phyloP scores from a whole-genome alignment of 805 yeast species.

The Candida sphagnicola region DNA sequence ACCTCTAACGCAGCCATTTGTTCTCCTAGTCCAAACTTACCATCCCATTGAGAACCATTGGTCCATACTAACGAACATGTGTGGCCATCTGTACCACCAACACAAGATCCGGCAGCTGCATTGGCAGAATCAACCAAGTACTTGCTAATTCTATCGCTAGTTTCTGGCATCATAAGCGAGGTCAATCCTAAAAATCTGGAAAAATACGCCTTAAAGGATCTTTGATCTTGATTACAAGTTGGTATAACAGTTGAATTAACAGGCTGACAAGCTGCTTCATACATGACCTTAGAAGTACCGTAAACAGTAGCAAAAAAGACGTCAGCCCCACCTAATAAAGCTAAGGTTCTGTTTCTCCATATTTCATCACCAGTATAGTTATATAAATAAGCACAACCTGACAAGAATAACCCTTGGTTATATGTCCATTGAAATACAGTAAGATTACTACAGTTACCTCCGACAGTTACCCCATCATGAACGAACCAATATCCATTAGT shows the following conservation, averaged over 20 bases:
- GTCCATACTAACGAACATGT: conserved; percentile 77
- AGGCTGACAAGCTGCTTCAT: conserved; percentile 81
- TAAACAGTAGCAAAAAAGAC: conserved; percentile 47
- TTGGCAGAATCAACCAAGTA: conserved; percentile 39
- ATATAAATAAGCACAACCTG: conserved; percentile 80
- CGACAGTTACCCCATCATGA: conserved; percentile 70
- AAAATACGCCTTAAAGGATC: conserved; percentile 87
- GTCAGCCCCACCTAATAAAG: conserved; percentile 50
- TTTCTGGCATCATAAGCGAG: conserved; percentile 63
- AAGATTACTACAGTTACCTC: conserved; percentile 57
- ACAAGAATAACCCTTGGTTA: conserved; percentile 73
- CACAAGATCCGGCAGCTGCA: conserved; percentile 68
- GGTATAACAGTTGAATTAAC: conserved; percentile 12
- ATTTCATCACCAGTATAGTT: conserved; percentile 60
- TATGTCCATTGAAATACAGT: conserved; percentile 76
- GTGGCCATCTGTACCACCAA: conserved; percentile 70
- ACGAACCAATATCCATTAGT: conserved; percentile 43
- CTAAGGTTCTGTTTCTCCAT: conserved; percentile 64
- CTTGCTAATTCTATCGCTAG: conserved; percentile 42
- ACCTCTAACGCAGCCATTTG: conserved; percentile 72
- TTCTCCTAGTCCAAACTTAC: conserved; percentile 70
- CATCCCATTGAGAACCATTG: conserved; percentile 53
- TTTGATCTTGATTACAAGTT: conserved; percentile 80
- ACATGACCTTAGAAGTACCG: conserved; percentile 44
- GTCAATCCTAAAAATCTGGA: conserved; percentile 73